Evolutionary conservation across 2,329 filamentous ascomycete species (phyloP), one percentile per base, ranked within the genome.

Genomic region (Talaromyces amestolkiae): DNA sequence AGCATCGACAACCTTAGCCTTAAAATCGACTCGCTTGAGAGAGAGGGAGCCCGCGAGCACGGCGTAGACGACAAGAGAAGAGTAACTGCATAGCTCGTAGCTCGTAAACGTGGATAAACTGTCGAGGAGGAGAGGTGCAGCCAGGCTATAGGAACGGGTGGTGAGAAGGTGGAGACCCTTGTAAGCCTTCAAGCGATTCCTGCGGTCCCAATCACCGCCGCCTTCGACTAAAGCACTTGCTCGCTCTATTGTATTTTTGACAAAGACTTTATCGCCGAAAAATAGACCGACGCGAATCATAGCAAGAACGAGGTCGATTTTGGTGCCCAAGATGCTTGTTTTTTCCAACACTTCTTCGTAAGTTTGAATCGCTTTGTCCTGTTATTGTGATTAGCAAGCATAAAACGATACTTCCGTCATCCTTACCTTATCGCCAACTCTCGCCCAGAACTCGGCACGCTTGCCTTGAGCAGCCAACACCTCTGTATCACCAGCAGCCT

Each of bases 101-200:
- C 93, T 97, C 68, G 95, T 99, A 79, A 99, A 99, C 24, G 95
- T 99, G 33, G 94, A 97, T 70, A 99, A 85, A 75, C 92, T 97
- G 84, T 99, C 95, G 74, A 99, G 92, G 60, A 99, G 89, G 11
- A 97, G 87, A 47, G 95, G 94, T 1, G 95, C 95, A 47, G 93
- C 93, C 66, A 92, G 84, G 78, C 89, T 91, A 84, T 98, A 93
- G 68, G 93, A 93, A 72, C 95, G 93, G 70, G 95, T 87, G 27
- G 94, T 98, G 71, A 99, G 89, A 65, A 97, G 87, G 77, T 98
- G 91, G 64, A 99, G 85, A 68, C 95, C 95, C 77, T 96, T 93
- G 85, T 99, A 99, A 70, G 95, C 95, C 89, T 99, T 99, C 75
- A 99, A 88, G 67, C 95, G 90, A 84, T 99, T 99, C 78, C 95